Conservation (phyloP, 2,329 filamentous ascomycete species). For the Leptodontidium sp. region DNA sequence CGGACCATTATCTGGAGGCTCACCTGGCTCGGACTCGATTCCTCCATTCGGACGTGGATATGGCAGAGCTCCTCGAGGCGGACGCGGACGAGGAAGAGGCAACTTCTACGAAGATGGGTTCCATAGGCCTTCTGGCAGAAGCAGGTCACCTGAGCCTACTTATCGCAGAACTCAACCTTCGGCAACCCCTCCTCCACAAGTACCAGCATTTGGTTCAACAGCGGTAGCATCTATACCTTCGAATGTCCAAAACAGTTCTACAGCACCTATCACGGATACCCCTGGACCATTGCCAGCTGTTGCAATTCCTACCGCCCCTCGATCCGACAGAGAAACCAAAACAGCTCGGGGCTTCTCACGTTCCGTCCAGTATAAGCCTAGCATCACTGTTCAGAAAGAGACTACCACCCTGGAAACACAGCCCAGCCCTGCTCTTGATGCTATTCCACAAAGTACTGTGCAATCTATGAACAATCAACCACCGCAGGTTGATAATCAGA, state of each 20-base stretch:
- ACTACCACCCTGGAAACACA: not conserved
- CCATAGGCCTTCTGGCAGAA: conserved; percentile 39
- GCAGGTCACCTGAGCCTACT: conserved; percentile 44
- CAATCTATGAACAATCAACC: not conserved
- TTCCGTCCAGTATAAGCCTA: not conserved
- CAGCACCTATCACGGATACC: conserved; percentile 3
- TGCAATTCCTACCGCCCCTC: conserved; percentile 43
- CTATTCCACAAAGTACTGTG: not conserved
- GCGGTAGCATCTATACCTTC: conserved; percentile 17
- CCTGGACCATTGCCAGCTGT: conserved; percentile 39
- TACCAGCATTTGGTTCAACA: conserved; percentile 62
- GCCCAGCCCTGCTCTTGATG: not conserved
- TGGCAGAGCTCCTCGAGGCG: conserved; percentile 59
- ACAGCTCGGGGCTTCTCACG: not conserved
- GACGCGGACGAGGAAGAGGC: conserved; percentile 57
- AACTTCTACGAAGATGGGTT: conserved; percentile 65
- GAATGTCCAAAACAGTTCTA: not conserved
- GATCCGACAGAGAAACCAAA: conserved; percentile 26
- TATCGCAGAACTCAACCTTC: conserved; percentile 52
- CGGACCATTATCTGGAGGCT: conserved; percentile 75
- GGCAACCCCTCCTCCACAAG: conserved; percentile 60
- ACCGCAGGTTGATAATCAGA: not conserved
- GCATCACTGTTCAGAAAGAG: not conserved
- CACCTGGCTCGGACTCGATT: conserved; percentile 72
- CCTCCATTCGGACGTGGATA: conserved; percentile 49